phyloP scores from a whole-genome alignment of 805 yeast species.

The Cyberlindnera maclurae region DNA sequence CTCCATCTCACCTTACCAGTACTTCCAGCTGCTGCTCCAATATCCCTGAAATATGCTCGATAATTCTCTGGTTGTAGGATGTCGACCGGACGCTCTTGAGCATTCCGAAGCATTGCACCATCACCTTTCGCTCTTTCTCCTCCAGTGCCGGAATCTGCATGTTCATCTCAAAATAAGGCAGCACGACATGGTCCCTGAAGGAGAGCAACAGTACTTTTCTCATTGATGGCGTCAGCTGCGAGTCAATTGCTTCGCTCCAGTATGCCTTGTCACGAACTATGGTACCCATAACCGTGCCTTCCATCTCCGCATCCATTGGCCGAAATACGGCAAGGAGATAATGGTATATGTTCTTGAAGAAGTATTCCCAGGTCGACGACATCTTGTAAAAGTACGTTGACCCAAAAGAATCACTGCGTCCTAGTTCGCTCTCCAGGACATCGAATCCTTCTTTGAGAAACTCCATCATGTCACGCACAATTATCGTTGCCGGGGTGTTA shows the following conservation, averaged over 20 bases:
- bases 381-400: slow-evolving; percentile 25
- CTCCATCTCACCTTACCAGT: neutral
- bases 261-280: slow-evolving; percentile 21
- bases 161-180: slow-evolving; percentile 43
- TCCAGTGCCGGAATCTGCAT: slow-evolving; percentile 27
- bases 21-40: slow-evolving; percentile 11
- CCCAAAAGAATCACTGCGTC: slow-evolving; percentile 24
- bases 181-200: slow-evolving; percentile 45
- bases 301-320: slow-evolving; percentile 48
- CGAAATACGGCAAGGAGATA: slow-evolving; percentile 54
- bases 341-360: slow-evolving; percentile 47
- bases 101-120: slow-evolving; percentile 59
- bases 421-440: slow-evolving; percentile 30
- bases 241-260: slow-evolving; percentile 22
- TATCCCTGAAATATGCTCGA: slow-evolving; percentile 34
- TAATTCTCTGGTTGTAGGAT: slow-evolving; percentile 49
- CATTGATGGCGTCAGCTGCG: slow-evolving; percentile 24
- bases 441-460: slow-evolving; percentile 38
- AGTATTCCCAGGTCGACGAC: slow-evolving; percentile 48
- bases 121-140: slow-evolving; percentile 27
- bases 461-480: slow-evolving; percentile 40
- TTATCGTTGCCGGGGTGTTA: slow-evolving; percentile 28
- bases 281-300: slow-evolving; percentile 19
- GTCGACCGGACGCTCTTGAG: slow-evolving; percentile 44
- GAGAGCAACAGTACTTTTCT: slow-evolving; percentile 35